Base-by-base conservation (phyloP, 495 filamentous ascomycete genomes). In the Elasticomyces elasticus region DNA sequence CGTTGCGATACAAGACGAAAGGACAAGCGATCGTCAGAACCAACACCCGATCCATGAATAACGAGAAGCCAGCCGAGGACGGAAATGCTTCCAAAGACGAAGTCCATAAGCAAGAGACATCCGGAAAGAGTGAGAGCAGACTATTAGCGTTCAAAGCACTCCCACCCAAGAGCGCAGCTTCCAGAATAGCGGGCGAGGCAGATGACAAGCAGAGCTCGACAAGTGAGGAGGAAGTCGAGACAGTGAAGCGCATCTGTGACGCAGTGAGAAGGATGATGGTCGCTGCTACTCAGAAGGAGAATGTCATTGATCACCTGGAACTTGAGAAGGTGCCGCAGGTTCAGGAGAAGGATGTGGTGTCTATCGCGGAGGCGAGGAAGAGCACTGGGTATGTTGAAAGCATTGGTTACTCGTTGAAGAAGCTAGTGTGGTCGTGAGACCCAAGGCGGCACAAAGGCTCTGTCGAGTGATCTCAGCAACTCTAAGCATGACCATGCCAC, bases 381-480 rank as follows among this genome's bases (percentile, higher is more conserved):
- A 87, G 83, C 51, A 96, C 91, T 2, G 86, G 88, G 5, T 73
- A 89, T 63, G 64, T 98, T 40, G 90, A 98, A 72, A 80, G 87
- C 66, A 66, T 89, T 63, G 85, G 86, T 10, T 85, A 95, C 73
- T 82, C 81, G 53, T 72, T 96, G 47, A 95, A 91, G 78, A 90
- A 86, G 75, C 68, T 95, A 67, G 86, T 96, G 23, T 96, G 90
- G 90, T 86, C 85, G 52, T 92, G 48, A 56, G 30, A 7, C n/a
- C n/a, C n/a, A 23, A 10, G 10, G 10, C 10, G 11, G 20, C 42
- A 10, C 9, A 56, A 28, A 24, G 33, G 33, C 33, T 37, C n/a
- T n/a, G 33, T n/a, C 33, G 10, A n/a, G n/a, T 10, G 10, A 10
- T 37, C 33, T 10, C n/a, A 10, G 10, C 33, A 37, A 37, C 33